Evolutionary conservation across 192 early-diverging fungal genomes (phyloP).

Genomic region (Backusella psychrophila): DNA sequence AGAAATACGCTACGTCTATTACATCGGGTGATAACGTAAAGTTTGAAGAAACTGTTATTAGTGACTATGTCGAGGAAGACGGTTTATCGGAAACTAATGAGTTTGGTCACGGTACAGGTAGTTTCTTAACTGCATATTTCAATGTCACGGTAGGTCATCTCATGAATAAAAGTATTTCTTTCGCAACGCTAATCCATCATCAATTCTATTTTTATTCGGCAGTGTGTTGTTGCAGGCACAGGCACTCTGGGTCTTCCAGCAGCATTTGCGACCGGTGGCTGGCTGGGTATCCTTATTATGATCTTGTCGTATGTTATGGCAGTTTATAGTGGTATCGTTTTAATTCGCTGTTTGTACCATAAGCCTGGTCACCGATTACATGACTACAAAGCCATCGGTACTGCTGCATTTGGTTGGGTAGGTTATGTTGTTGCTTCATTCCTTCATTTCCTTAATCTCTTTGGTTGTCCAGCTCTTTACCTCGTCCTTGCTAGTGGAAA

Average conservation of each 20-base stretch:
- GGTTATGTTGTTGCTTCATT: constrained; percentile 61
- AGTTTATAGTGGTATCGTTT: constrained; percentile 68
- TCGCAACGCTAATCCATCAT: too few species aligned
- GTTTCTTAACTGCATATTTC: constrained; percentile 22
- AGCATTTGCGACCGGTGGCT: constrained; percentile 72
- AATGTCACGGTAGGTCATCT: background rate
- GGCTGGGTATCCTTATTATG: constrained; percentile 72
- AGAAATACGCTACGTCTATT: constrained; percentile 1
- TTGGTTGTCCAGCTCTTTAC: constrained; percentile 70
- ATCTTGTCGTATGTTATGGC: constrained; percentile 65
- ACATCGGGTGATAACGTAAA: constrained; percentile 1
- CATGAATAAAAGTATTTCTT: too few species aligned
- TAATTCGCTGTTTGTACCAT: constrained; percentile 80
- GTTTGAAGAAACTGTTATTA: constrained; percentile 15
- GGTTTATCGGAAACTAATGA: constrained; percentile 13
- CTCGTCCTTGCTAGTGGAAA: constrained; percentile 76
- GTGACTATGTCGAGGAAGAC: constrained; percentile 16
- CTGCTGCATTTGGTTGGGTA: constrained; percentile 68
- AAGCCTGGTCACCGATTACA: constrained; percentile 45
- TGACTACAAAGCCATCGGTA: constrained; percentile 66
- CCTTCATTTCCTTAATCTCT: constrained; percentile 60
- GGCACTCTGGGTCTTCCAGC: constrained; percentile 86
- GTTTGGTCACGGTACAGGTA: constrained; percentile 19
- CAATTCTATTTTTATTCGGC: too few species aligned
- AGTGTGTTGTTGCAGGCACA: constrained; percentile 64